Evolutionary conservation across 2,329 filamentous ascomycete species (phyloP).

Genomic region (Trichoderma atrobrunneum): DNA sequence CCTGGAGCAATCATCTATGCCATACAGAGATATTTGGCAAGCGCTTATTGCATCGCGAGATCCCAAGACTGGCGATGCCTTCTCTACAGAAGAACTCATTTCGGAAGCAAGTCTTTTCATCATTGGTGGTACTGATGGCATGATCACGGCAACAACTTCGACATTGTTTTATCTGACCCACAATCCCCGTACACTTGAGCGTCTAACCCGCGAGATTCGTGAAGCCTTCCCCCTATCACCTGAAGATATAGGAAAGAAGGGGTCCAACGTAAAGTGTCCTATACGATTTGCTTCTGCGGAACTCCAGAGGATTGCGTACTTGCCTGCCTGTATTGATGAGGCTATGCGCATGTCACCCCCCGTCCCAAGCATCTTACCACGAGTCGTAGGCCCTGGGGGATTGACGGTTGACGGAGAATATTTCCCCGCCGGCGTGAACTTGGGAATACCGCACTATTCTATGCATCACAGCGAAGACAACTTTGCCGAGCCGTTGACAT

Average conservation of each 20-base stretch:
- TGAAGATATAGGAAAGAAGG: background rate
- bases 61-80: slow-evolving; percentile 18
- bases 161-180: slow-evolving; percentile 20
- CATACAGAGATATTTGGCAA: slow-evolving; percentile 19
- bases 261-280: slow-evolving; percentile 5
- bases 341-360: slow-evolving; percentile 21
- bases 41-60: slow-evolving; percentile 20
- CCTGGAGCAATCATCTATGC: slow-evolving; percentile 11
- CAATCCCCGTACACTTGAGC: slow-evolving; percentile 14
- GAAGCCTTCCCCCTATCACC: slow-evolving; percentile 11
- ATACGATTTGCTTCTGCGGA: slow-evolving; percentile 19
- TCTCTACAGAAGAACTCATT: slow-evolving; percentile 20
- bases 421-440: slow-evolving; percentile 20
- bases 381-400: slow-evolving; percentile 13
- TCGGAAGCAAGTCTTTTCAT: slow-evolving; percentile 21
- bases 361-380: slow-evolving; percentile 17
- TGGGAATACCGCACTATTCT: slow-evolving; percentile 20
- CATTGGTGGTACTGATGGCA: slow-evolving; percentile 19
- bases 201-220: slow-evolving; percentile 18
- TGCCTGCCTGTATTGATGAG: slow-evolving; percentile 22
- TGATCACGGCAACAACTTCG: slow-evolving; percentile 19
- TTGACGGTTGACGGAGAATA: slow-evolving; percentile 20
- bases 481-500: slow-evolving; percentile 17
- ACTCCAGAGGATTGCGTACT: slow-evolving; percentile 15
- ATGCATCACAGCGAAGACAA: slow-evolving; percentile 19